These are phyloP conservation scores for Cutaneotrichosporon sp. DNA, from an alignment of 1,284 basidiomycete species.

Conservation along the genomic window DNA sequence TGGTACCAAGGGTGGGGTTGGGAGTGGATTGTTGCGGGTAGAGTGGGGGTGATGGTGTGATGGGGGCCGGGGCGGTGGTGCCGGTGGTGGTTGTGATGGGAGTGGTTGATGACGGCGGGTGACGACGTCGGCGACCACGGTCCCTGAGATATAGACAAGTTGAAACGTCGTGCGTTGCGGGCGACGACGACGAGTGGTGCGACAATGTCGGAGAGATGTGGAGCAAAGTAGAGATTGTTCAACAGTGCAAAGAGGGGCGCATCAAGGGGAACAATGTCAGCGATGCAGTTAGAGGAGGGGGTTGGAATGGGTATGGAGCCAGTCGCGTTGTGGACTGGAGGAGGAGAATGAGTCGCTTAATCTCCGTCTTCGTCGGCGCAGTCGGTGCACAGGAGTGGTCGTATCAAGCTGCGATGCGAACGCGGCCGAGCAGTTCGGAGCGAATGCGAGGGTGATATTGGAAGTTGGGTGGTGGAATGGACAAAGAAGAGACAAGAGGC, in stretches of 20 bases:
- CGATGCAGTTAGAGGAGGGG: neutral
- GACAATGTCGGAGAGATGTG: constrained; percentile 8
- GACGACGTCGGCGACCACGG: neutral
- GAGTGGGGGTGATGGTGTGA: neutral
- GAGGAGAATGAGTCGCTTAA: neutral
- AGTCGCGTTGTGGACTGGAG: neutral
- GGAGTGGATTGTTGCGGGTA: neutral
- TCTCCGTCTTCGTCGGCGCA: neutral
- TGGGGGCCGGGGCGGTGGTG: neutral
- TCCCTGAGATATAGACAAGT: constrained; percentile 3
- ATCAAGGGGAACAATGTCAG: constrained; percentile 8
- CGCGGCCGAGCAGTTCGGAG: neutral
- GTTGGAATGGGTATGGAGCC: neutral
- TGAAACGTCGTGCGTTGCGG: neutral
- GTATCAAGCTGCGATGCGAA: neutral
- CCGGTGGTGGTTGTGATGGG: neutral
- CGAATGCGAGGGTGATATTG: neutral
- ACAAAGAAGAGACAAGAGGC: neutral
- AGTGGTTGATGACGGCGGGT: neutral
- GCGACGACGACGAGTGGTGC: neutral
- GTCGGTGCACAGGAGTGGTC: constrained; percentile 2
- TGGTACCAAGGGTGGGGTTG: neutral
- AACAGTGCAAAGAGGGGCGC: neutral
- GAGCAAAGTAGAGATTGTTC: neutral
- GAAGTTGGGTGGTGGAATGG: neutral